Percentiles rank a stretch among this genome's conserved stretches.
phyloP scores from a whole-genome alignment of 306 rosid species.

The Prunus davidiana region DNA sequence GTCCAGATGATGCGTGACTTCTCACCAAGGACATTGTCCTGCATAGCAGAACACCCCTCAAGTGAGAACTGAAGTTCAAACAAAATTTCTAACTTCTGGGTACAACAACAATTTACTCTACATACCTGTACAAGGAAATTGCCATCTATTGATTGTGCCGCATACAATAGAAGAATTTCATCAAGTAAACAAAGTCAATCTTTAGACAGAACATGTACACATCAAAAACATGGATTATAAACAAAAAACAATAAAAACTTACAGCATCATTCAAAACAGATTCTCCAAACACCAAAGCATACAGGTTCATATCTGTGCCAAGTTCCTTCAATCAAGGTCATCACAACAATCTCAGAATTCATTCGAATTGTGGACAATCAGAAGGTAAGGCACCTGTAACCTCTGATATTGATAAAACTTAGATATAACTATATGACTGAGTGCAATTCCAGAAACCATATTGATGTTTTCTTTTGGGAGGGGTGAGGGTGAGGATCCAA shows the following conservation, averaged over 20 bases:
- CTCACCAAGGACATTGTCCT: constrained; percentile 88
- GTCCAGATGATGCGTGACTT: constrained; percentile 58
- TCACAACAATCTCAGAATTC: constrained; percentile 4
- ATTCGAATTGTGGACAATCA: neutral
- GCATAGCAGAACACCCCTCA: constrained; percentile 22
- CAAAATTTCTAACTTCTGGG: constrained; percentile 5
- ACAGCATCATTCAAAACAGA: constrained; percentile 97
- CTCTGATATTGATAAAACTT: neutral
- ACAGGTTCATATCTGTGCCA: constrained; percentile 85
- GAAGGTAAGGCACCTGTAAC: neutral
- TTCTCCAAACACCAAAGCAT: constrained; percentile 98
- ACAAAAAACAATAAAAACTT: constrained; percentile 34
- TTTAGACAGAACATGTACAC: constrained; percentile 20
- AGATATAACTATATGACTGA: neutral
- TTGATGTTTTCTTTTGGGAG: neutral
- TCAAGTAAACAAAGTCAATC: constrained; percentile 22
- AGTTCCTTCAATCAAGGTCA: constrained; percentile 65
- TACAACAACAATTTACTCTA: constrained; percentile 15
- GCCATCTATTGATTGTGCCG: constrained; percentile 69
- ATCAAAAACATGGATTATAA: constrained; percentile 15
- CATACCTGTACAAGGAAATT: constrained; percentile 94
- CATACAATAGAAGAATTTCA: constrained; percentile 11
- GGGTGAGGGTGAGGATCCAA: neutral
- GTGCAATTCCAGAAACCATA: neutral
- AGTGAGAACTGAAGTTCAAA: constrained; percentile 28